These are phyloP conservation scores for Fusarium luffae DNA, from an alignment of 2,329 filamentous ascomycete species.

Conservation along the genomic window DNA sequence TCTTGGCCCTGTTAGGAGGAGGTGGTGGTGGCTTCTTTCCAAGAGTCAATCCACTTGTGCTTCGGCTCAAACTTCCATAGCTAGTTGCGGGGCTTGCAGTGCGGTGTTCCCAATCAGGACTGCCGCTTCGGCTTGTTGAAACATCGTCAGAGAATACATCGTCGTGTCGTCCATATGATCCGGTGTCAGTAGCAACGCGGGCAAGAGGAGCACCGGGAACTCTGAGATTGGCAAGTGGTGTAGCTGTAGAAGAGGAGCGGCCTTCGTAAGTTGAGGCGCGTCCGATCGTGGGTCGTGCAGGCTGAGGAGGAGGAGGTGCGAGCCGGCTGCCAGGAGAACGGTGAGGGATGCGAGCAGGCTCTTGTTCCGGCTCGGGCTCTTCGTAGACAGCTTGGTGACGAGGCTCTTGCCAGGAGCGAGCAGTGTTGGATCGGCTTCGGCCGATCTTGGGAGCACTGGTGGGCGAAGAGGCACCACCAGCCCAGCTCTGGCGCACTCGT, in stretches of 20 bases:
- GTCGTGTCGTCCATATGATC: conserved; percentile 43
- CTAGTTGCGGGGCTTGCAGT: conserved; percentile 68
- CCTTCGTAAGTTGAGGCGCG: conserved; percentile 56
- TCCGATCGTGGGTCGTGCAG: conserved; percentile 51
- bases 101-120: conserved; percentile 60
- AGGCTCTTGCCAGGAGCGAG: conserved; percentile 58
- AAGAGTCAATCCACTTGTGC: conserved; percentile 48
- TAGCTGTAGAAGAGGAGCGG: conserved; percentile 31
- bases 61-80: conserved; percentile 64
- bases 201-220: conserved; percentile 54
- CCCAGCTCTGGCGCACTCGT: conserved; percentile 62
- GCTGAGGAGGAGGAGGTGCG: conserved; percentile 50
- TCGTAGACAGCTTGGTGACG: conserved; percentile 49
- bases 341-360: conserved; percentile 57
- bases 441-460: conserved; percentile 32
- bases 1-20: conserved; percentile 60
- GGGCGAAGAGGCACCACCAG: conserved; percentile 44
- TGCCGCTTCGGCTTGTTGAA: conserved; percentile 63
- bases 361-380: conserved; percentile 46
- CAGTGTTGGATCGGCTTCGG: conserved; percentile 61
- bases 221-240: conserved; percentile 42
- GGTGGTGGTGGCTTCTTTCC: conserved; percentile 67
- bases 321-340: conserved; percentile 53
- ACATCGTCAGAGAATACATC: conserved; percentile 64
- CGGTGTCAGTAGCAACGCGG: conserved; percentile 55